Evolutionary conservation across 805 yeast species (phyloP).

Genomic region (Tetrapisispora iriomotensis): DNA sequence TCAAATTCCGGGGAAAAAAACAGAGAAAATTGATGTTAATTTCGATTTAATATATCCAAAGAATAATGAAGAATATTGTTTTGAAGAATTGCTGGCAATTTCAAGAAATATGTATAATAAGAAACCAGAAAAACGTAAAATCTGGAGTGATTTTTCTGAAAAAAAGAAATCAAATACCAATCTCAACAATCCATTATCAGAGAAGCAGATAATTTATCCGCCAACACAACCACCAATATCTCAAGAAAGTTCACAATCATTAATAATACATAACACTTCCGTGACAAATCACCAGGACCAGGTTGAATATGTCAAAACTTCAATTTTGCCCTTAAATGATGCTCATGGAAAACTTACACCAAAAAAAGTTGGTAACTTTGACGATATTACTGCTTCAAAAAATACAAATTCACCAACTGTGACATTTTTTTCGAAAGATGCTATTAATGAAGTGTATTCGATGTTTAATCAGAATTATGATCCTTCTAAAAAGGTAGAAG

Average conservation of each 20-base stretch:
- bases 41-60: slow-evolving; percentile 45
- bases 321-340: slow-evolving; percentile 39
- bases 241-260: not conserved
- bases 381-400: slow-evolving; percentile 4
- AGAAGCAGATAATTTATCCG: not conserved
- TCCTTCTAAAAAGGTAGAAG: slow-evolving; percentile 13
- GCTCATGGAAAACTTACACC: slow-evolving; percentile 10
- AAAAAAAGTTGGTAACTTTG: slow-evolving; percentile 1
- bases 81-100: slow-evolving; percentile 55
- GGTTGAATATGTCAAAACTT: slow-evolving; percentile 19
- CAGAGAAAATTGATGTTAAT: slow-evolving; percentile 52
- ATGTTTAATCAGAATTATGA: slow-evolving; percentile 53
- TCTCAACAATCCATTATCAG: not conserved
- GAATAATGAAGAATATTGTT: slow-evolving; percentile 42
- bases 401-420: slow-evolving; percentile 61
- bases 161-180: not conserved
- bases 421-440: slow-evolving; percentile 66
- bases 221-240: slow-evolving; percentile 4
- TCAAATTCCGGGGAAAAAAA: slow-evolving; percentile 45
- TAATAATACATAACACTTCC: not conserved
- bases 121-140: not conserved
- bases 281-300: not conserved
- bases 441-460: slow-evolving; percentile 59
- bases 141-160: not conserved
- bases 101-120: slow-evolving; percentile 30